A percentile compares a stretch with the other conserved stretches of the same genome.
These are phyloP conservation scores for Colletotrichum scovillei DNA, from an alignment of 2,329 filamentous ascomycete genomes.

Conservation along the genomic window DNA sequence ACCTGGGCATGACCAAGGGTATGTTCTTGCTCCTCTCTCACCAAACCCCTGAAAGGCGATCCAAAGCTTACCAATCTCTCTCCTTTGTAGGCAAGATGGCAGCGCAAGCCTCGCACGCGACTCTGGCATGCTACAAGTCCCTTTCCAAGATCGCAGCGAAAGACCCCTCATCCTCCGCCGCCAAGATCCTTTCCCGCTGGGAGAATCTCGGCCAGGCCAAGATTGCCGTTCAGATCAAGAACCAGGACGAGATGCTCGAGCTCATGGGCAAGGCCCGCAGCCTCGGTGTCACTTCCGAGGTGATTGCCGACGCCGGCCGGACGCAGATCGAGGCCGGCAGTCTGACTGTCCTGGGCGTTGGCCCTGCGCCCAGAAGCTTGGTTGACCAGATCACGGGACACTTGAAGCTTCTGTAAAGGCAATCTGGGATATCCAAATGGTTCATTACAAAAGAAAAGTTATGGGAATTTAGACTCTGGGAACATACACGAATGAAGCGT, in stretches of 20 bases:
- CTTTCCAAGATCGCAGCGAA: constrained; percentile 68
- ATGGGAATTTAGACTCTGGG: constrained; percentile 20
- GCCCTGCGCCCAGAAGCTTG: constrained; percentile 83
- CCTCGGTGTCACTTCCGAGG: constrained; percentile 86
- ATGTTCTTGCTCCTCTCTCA: constrained; percentile 41
- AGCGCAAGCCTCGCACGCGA: constrained; percentile 95
- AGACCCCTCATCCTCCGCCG: constrained; percentile 63
- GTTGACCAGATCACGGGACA: constrained; percentile 88
- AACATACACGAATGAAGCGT: constrained; percentile 25
- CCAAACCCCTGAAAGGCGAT: background rate
- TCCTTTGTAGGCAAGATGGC: constrained; percentile 91
- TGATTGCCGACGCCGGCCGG: constrained; percentile 94
- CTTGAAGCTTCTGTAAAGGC: constrained; percentile 79
- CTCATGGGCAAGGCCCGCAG: constrained; percentile 83
- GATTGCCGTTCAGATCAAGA: constrained; percentile 90
- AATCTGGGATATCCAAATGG: background rate
- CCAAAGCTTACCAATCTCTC: constrained; percentile 11
- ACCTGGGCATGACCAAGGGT: constrained; percentile 98
- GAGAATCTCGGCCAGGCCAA: constrained; percentile 90
- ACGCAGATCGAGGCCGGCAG: constrained; percentile 97
- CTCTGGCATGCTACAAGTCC: constrained; percentile 94
- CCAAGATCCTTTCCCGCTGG: constrained; percentile 82
- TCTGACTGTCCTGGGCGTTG: constrained; percentile 88
- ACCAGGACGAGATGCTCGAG: constrained; percentile 82
- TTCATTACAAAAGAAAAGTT: background rate